Base-by-base conservation (phyloP, 2,329 filamentous ascomycete species). In the Penicillium sp. region DNA sequence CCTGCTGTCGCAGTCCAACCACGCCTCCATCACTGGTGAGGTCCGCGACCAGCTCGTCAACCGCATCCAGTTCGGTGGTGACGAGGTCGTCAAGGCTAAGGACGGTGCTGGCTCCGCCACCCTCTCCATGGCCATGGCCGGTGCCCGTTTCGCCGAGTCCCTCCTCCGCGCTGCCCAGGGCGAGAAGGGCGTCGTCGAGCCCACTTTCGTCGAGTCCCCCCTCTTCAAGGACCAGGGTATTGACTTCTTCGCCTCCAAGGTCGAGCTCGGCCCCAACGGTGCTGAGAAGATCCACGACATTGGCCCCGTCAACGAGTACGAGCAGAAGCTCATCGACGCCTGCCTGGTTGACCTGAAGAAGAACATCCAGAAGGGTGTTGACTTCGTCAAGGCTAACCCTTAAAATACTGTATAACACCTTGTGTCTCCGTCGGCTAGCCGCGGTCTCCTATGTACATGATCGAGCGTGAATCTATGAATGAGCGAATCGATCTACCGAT, bases 11-110 rank as follows among this genome's bases (percentile, higher is more conserved):
- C 94, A 97, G 84, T 91, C 89, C 77, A 88, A 81, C 77, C 89
- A 96, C 85, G 81, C 87, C 68, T 85, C 90, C 70, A 90, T 97
- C 68, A 80, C 84, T 68, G 88, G 90, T 76, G 82, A 91, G 76
- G 81, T 85, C 70, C 83, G 84, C 56, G 84, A 86, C 61, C 83
- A 84, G 58, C 90, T 97, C 69, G 81, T 97, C 79, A 86, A 92
- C 77, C 92, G 94, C 75, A 94, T 97, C 71, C 93, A 97, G 82
- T 97, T 97, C 76, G 93, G 94, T 77, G 93, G 93, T 83, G 93
- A 97, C 76, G 93, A 97, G 87, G 93, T 97, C 65, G 93, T 97
- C 80, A 85, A 97, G 86, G 94, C 93, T 79, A 97, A 97, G 89
- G 92, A 93, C 74, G 94, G 93, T 78, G 91, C 92, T 70, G 93